A percentile compares a stretch with the other conserved stretches of the same genome.
These are phyloP conservation scores for Penicillium atrosanguineum DNA, from an alignment of 495 filamentous ascomycete species.

Conservation along the genomic window DNA sequence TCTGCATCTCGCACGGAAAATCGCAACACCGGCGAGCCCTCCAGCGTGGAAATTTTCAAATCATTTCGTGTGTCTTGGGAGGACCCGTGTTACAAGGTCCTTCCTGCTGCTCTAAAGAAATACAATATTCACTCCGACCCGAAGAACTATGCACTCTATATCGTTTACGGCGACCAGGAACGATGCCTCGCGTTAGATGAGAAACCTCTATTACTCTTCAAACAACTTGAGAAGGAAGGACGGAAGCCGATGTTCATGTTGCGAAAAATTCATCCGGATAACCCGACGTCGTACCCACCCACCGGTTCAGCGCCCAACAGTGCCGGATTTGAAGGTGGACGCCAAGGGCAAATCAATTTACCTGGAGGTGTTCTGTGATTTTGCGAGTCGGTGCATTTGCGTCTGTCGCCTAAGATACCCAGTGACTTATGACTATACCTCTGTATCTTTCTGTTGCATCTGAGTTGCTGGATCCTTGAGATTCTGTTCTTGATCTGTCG, in stretches of 20 bases:
- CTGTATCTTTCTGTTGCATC: constrained; percentile 24
- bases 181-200: constrained; percentile 88
- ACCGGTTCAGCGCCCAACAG: constrained; percentile 39
- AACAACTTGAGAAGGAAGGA: constrained; percentile 93
- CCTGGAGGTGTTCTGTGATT: constrained; percentile 45
- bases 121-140: constrained; percentile 98
- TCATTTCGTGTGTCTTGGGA: constrained; percentile 97
- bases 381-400: constrained; percentile 10
- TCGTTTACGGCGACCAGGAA: constrained; percentile 96
- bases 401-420: constrained; percentile 35
- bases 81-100: constrained; percentile 94
- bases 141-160: constrained; percentile 95
- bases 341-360: constrained; percentile 41
- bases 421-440: constrained; percentile 10
- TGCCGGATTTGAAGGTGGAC: constrained; percentile 39
- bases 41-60: constrained; percentile 91
- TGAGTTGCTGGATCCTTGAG: constrained; percentile 5
- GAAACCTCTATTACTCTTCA: constrained; percentile 92
- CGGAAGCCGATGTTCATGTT: constrained; percentile 99
- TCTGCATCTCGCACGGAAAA: constrained; percentile 40
- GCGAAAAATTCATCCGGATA: constrained; percentile 52
- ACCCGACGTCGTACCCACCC: constrained; percentile 5
- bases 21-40: constrained; percentile 48
- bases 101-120: constrained; percentile 92
- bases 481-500: background rate